Percentiles rank a stretch among this genome's conserved stretches.
Evolutionary conservation across 2,329 filamentous ascomycete genomes (phyloP).

Genomic region (Aspergillus sp.): DNA sequence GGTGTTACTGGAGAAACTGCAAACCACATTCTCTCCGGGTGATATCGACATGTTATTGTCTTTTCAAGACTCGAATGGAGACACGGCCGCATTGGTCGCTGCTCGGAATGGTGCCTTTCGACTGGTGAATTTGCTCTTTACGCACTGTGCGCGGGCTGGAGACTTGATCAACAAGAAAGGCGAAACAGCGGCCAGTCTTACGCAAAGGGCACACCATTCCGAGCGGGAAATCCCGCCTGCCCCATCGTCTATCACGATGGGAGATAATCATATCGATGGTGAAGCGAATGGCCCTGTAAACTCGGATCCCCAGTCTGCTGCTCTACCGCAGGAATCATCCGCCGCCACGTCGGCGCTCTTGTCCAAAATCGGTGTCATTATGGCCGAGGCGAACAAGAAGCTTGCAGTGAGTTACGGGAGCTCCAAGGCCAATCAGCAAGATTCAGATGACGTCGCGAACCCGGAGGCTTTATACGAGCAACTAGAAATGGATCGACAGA

Average conservation of each 20-base stretch:
- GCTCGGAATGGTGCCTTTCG: slow-evolving; percentile 86
- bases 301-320: slow-evolving; percentile 27
- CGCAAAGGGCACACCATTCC: slow-evolving; percentile 68
- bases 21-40: slow-evolving; percentile 71
- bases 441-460: slow-evolving; percentile 41
- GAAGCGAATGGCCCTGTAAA: slow-evolving; percentile 28
- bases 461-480: slow-evolving; percentile 43
- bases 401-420: slow-evolving; percentile 61
- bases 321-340: slow-evolving; percentile 45
- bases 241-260: slow-evolving; percentile 63
- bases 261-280: slow-evolving; percentile 36
- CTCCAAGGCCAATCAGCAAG: slow-evolving; percentile 62
- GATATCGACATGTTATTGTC: slow-evolving; percentile 79
- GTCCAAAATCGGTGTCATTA: slow-evolving; percentile 65
- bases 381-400: slow-evolving; percentile 71
- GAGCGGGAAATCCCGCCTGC: slow-evolving; percentile 66
- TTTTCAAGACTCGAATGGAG: slow-evolving; percentile 78
- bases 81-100: slow-evolving; percentile 85
- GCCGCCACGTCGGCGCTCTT: slow-evolving; percentile 69
- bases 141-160: slow-evolving; percentile 71
- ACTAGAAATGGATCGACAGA: slow-evolving; percentile 45
- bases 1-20: slow-evolving; percentile 81
- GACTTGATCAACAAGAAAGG: slow-evolving; percentile 80
- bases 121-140: slow-evolving; percentile 65
- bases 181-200: slow-evolving; percentile 79